Percentiles rank a stretch among this genome's conserved stretches.
Conservation (phyloP, 192 early-diverging fungal species). For the Coemansia sp. region DNA sequence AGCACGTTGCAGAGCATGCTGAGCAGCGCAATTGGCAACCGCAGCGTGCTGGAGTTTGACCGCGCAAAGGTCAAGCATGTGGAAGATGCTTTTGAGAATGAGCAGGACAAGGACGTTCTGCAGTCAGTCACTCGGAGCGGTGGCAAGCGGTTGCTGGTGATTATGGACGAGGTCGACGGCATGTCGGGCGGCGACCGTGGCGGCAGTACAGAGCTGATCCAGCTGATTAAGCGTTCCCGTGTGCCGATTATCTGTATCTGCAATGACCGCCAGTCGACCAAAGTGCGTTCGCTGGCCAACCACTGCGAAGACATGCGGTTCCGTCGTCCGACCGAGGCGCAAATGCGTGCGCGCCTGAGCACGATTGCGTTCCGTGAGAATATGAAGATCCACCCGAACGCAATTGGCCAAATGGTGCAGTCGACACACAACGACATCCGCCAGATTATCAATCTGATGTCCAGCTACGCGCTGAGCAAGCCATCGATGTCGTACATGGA, state of each 20-base stretch:
- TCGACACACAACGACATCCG: constrained; percentile 89
- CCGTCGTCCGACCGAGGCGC: constrained; percentile 66
- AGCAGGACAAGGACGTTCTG: constrained; percentile 25
- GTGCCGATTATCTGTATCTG: constrained; percentile 99
- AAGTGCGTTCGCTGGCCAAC: constrained; percentile 79
- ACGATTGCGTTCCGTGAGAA: constrained; percentile 79
- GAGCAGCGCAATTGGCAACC: constrained; percentile 59
- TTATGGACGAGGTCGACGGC: constrained; percentile 99
- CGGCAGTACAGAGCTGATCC: constrained; percentile 81
- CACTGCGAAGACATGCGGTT: constrained; percentile 84
- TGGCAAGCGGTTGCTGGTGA: constrained; percentile 60
- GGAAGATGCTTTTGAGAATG: constrained; percentile 26
- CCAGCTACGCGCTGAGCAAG: constrained; percentile 77
- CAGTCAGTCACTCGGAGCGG: constrained; percentile 24
- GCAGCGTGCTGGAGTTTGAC: constrained; percentile 62
- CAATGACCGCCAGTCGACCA: constrained; percentile 87
- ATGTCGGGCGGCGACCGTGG: constrained; percentile 98
- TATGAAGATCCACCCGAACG: constrained; percentile 72
- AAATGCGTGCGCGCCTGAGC: constrained; percentile 73
- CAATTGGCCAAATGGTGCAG: constrained; percentile 75
- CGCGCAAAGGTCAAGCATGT: constrained; percentile 20
- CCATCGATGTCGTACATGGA: constrained; percentile 76
- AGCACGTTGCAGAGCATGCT: constrained; percentile 68
- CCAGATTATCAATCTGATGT: constrained; percentile 92
- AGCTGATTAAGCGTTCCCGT: constrained; percentile 83